Base-by-base conservation (phyloP, 2,329 filamentous ascomycete genomes). In the Cytospora paraplurivora region DNA sequence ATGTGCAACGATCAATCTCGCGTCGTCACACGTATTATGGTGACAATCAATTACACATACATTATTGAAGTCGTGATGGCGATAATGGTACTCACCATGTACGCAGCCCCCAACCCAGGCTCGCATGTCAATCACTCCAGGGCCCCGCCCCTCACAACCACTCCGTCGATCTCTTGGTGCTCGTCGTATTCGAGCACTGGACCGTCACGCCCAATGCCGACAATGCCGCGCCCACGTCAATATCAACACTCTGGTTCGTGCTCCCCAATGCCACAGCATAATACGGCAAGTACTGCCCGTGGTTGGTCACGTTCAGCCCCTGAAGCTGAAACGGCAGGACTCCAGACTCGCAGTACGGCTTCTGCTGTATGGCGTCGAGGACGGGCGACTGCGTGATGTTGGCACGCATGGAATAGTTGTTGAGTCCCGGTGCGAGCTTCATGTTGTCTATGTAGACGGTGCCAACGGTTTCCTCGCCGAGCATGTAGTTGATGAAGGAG, bases 401-500 rank as follows among this genome's bases (percentile, higher is more conserved):
- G 67, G 84, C 82, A 63, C 79, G 81, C 73, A 89, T 81, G 53
- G 77, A 71, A 68, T 83, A 81, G 17, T 74, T 75, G 75, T 89
- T 89, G 69, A 77, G 72, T 63, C 88, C 88, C 3, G 87, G 88
- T 38, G 69, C 71, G 54, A 91, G 80, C 19, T 81, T 67, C 52
- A 91, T 76, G 75, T 89, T 79, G 67, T 84, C 76, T 66, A 91
- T 80, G 66, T 79, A 82, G 8, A 85, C 75, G 49, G 75, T 81
- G 59, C 88, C 88, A 66, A 90, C 78, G 1, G 15, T 17, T 17
- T 76, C 67, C 52, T 74, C 68, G 53, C 77, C 80, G 52, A 81
- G 78, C 59, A 88, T 79, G 69, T 78, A 84, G 71, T 85, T 86
- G 73, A 79, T 75, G 74, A 89, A 88, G 34, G 82, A 83, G 41